Evolutionary conservation across 805 yeast species (phyloP).

Genomic region (Suhomyces sp.): DNA sequence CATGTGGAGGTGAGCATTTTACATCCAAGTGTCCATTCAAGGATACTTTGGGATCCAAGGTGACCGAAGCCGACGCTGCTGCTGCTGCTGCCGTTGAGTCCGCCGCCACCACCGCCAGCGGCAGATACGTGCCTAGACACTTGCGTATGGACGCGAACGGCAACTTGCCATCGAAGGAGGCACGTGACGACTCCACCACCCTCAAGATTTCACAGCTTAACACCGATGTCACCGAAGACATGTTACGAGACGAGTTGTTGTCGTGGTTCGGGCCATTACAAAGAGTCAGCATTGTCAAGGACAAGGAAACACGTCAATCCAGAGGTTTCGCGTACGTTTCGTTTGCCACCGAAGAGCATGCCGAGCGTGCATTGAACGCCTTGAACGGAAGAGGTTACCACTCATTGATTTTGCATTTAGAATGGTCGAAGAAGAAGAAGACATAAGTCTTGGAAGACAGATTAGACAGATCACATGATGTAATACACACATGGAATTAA

Average conservation of each 20-base stretch:
- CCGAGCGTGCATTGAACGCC: conserved; percentile 70
- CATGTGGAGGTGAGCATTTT: conserved; percentile 92
- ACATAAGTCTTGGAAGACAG: neutral
- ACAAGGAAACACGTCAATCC: conserved; percentile 90
- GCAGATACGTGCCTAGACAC: conserved; percentile 46
- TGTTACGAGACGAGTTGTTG: conserved; percentile 69
- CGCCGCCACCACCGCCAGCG: conserved; percentile 18
- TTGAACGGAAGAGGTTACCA: conserved; percentile 91
- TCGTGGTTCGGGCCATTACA: conserved; percentile 62
- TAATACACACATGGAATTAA: no score
- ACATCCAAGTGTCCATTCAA: conserved; percentile 95
- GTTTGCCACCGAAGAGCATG: conserved; percentile 62
- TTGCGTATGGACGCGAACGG: conserved; percentile 44
- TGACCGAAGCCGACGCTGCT: conserved; percentile 42
- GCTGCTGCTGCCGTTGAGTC: conserved; percentile 26
- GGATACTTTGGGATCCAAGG: conserved; percentile 68
- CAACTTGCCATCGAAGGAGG: conserved; percentile 36
- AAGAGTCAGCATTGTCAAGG: conserved; percentile 81
- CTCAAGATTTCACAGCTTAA: conserved; percentile 90
- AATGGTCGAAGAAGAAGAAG: conserved; percentile 48
- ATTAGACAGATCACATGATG: no score
- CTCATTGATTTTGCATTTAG: conserved; percentile 65
- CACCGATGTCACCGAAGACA: conserved; percentile 77
- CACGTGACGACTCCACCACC: conserved; percentile 82
- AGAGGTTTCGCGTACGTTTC: conserved; percentile 96